phyloP scores from a whole-genome alignment of 306 rosid genomes.

The Sophora flavescens region DNA sequence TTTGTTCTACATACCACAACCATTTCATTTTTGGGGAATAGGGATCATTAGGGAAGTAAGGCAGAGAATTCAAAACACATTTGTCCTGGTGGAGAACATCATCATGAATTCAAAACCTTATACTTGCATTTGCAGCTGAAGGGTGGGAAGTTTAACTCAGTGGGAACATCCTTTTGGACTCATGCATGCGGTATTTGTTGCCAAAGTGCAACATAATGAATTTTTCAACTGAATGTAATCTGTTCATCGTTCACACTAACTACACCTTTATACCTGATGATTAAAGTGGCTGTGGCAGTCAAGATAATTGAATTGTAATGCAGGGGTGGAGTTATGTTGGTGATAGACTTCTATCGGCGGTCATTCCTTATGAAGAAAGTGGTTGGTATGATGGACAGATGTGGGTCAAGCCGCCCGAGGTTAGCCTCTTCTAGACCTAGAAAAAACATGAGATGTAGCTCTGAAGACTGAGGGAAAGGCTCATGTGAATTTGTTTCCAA shows the following conservation, averaged over 20 bases:
- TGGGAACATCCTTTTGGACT: neutral
- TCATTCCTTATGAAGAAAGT: conserved; percentile 95
- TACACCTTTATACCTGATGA: neutral
- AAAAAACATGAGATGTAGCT: conserved; percentile 25
- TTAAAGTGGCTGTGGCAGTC: conserved; percentile 21
- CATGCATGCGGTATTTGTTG: conserved; percentile 10
- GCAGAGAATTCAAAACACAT: conserved; percentile 28
- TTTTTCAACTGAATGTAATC: conserved; percentile 19
- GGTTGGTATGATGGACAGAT: conserved; percentile 99
- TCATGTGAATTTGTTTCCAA: too few relatives aligned
- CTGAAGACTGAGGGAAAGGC: neutral
- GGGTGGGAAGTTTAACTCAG: neutral
- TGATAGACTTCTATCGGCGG: conserved; percentile 95
- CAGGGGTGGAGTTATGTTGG: conserved; percentile 99
- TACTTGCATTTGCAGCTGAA: conserved; percentile 22
- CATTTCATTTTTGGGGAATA: conserved; percentile 27
- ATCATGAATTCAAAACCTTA: conserved; percentile 14
- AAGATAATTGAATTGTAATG: conserved; percentile 34
- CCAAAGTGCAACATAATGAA: conserved; percentile 19
- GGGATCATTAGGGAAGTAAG: conserved; percentile 23
- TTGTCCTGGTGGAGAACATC: conserved; percentile 3
- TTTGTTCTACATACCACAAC: conserved; percentile 15
- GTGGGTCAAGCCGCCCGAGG: conserved; percentile 99
- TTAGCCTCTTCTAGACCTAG: conserved; percentile 49
- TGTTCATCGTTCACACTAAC: conserved; percentile 9